Base-by-base conservation (phyloP, 208 protist species). In the Trypanosoma conorhini region DNA sequence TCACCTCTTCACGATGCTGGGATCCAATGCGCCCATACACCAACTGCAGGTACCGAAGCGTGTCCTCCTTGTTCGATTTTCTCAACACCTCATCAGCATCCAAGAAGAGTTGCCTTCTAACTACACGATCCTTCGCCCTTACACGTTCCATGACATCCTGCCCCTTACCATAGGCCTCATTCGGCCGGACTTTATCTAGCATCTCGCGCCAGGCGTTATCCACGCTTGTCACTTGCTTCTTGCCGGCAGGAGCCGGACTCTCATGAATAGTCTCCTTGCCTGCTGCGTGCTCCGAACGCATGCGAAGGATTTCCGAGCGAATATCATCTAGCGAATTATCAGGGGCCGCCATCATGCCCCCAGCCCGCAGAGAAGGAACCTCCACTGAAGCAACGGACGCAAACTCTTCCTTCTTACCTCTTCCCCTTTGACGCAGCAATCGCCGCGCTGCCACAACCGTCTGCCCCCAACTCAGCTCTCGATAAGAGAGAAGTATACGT, bases 51-150 rank as follows among this genome's bases (percentile, higher is more conserved):
- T 87, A 95, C 7, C 69, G 72, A 55, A 73, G 30, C 17, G 80
- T 87, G 52, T 83, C 71, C 46, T 65, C 73, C 24, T 83, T 81
- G 7, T 76, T 72, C 48, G 51, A 64, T 57, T 70, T 79, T 55
- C 87, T 72, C 65, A 95, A 57, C 5, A 95, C 80, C 35, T 95
- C 90, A 57, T 93, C 82, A 0, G 79, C 75, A 35, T 93, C 83
- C 10, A 77, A 64, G 30, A 88, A 83, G 5, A 91, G 62, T 46
- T 70, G 76, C 42, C 73, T 63, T 51, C 78, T 60, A 38, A 74
- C 30, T 17, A 76, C 26, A 58, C 71, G 58, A 42, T 84, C 57
- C 13, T 75, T 72, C 33, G 74, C 77, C 3, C 59, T 69, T 5
- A 92, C 66, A 44, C 86, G 77, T 22, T 87, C 73, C 12, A 77